Percentiles rank a stretch among this genome's conserved stretches.
These are phyloP conservation scores for Psilocybe sp. DNA, from an alignment of 768 basidiomycete genomes.

Conservation along the genomic window DNA sequence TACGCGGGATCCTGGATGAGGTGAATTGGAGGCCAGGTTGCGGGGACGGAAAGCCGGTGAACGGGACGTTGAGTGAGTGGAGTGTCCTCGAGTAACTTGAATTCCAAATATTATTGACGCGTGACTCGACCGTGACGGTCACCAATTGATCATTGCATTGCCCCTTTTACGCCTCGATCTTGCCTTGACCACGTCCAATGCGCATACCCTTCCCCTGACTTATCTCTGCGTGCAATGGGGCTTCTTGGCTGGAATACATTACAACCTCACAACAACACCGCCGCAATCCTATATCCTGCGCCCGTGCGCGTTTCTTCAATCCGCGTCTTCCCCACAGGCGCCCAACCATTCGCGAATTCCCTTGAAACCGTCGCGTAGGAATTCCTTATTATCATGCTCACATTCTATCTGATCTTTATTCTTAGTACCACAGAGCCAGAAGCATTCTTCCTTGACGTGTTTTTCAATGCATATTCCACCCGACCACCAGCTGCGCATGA, in stretches of 20 bases:
- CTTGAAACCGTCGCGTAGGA: conserved; percentile 64
- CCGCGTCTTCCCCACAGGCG: conserved; percentile 65
- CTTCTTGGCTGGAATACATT: conserved; percentile 72
- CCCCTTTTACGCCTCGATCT: not conserved
- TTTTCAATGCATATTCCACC: conserved; percentile 68
- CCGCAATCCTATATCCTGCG: conserved; percentile 68
- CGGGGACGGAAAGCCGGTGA: conserved; percentile 4
- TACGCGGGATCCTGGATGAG: conserved; percentile 22
- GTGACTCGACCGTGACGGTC: conserved; percentile 22
- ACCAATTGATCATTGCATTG: conserved; percentile 20
- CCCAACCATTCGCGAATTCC: conserved; percentile 56
- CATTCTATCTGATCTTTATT: not conserved
- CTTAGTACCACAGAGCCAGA: conserved; percentile 66
- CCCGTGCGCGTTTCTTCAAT: conserved; percentile 69
- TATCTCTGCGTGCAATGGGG: conserved; percentile 27
- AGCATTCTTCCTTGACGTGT: conserved; percentile 71
- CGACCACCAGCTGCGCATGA: conserved; percentile 44
- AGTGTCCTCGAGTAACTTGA: conserved; percentile 1
- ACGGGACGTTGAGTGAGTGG: conserved; percentile 1
- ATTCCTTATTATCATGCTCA: not conserved
- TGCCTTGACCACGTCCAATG: not conserved
- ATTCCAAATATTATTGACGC: conserved; percentile 3
- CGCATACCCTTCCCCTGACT: not conserved
- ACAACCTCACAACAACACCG: conserved; percentile 54
- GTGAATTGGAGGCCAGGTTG: conserved; percentile 6